phyloP scores from a whole-genome alignment of 495 filamentous ascomycete genomes.

The Lindgomyces ingoldianus region DNA sequence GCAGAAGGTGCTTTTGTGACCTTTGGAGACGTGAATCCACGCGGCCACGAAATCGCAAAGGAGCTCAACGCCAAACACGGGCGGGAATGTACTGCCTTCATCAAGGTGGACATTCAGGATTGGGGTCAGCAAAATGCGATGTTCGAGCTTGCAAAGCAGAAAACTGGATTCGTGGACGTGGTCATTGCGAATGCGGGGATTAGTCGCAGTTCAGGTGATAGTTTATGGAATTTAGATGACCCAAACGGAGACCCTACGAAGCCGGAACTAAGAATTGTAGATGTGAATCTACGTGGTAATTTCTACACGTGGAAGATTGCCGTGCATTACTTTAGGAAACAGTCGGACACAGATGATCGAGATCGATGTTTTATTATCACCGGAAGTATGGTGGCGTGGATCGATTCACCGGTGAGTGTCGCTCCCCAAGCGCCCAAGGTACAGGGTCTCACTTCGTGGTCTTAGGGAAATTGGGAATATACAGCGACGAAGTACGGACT shows the following conservation, averaged over 20 bases:
- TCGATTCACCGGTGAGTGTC: conserved; percentile 2
- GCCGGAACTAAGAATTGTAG: conserved; percentile 3
- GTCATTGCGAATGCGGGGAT: conserved; percentile 9
- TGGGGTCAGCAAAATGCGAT: conserved; percentile 1
- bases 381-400: conserved; percentile 3
- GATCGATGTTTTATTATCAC: conserved; percentile 13
- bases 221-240: conserved; percentile 8
- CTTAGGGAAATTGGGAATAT: conserved; percentile 8
- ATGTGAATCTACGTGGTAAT: background rate
- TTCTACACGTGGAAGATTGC: conserved; percentile 10
- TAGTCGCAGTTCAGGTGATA: background rate
- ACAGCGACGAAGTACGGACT: conserved; percentile 9
- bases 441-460: background rate
- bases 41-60: background rate
- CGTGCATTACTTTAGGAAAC: conserved; percentile 1
- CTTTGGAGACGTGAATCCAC: background rate
- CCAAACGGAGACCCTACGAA: conserved; percentile 2
- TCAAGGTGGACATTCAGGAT: conserved; percentile 2
- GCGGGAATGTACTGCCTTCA: background rate
- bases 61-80: background rate
- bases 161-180: background rate
- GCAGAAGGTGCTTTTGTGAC: background rate
- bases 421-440: background rate
- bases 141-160: background rate
- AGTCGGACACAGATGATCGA: background rate